These are phyloP conservation scores for Rhizopus stolonifer DNA, from an alignment of 371 early-diverging fungal species.

Conservation along the genomic window DNA sequence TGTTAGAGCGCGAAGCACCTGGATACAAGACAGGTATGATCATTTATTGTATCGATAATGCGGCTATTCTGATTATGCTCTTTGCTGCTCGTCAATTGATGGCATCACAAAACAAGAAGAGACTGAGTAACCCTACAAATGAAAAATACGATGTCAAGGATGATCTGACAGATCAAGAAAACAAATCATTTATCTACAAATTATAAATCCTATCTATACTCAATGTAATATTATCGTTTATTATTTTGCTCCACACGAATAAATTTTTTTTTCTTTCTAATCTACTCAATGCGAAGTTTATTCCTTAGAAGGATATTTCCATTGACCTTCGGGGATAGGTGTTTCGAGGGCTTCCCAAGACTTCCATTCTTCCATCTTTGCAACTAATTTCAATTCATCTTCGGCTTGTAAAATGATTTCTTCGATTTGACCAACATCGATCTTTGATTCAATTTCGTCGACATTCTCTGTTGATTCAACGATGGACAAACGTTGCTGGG, in stretches of 20 bases:
- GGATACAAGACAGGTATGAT: constrained; percentile 36
- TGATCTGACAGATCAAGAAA: constrained; percentile 29
- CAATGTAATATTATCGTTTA: no score
- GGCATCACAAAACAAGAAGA: constrained; percentile 23
- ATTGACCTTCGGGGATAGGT: constrained; percentile 79
- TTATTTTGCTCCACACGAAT: no score
- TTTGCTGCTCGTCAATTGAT: constrained; percentile 19
- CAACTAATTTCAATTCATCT: constrained; percentile 79
- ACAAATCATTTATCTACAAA: constrained; percentile 22
- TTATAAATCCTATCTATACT: not conserved
- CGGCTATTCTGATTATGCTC: constrained; percentile 25
- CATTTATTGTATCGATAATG: constrained; percentile 28
- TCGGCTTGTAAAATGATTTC: constrained; percentile 87
- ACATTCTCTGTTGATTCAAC: constrained; percentile 74
- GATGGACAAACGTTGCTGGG: constrained; percentile 71
- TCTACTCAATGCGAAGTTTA: constrained; percentile 17
- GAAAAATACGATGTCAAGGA: constrained; percentile 8
- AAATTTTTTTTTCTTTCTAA: no score
- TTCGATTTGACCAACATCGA: constrained; percentile 87
- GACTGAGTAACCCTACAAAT: constrained; percentile 8
- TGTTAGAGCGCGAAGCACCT: constrained; percentile 20
- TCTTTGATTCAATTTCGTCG: constrained; percentile 70
- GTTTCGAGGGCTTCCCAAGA: constrained; percentile 80
- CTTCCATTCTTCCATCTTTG: constrained; percentile 88
- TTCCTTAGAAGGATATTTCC: constrained; percentile 61